Percentiles rank a stretch among this genome's conserved stretches.
These are phyloP conservation scores for Globisporangium camurandrum DNA, from an alignment of 352 stramenopile genomes.

Conservation along the genomic window DNA sequence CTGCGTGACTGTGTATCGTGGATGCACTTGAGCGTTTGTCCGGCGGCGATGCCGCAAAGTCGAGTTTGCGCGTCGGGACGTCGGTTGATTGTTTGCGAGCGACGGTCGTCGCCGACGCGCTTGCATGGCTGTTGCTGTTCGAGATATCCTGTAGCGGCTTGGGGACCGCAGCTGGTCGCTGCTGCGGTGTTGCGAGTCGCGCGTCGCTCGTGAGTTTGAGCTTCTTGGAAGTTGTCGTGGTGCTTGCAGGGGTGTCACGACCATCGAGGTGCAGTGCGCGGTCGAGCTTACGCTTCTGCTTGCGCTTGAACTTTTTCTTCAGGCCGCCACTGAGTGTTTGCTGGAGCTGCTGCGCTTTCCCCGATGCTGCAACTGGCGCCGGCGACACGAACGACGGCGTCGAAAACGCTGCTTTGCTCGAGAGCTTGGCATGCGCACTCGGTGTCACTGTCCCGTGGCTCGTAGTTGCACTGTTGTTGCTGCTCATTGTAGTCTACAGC, in stretches of 20 bases:
- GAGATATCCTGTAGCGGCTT: conserved; percentile 36
- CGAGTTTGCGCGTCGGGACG: conserved; percentile 32
- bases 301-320: conserved; percentile 26
- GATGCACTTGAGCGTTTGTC: conserved; percentile 14
- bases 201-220: conserved; percentile 13
- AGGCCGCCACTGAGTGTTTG: conserved; percentile 30
- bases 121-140: conserved; percentile 32
- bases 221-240: conserved; percentile 13
- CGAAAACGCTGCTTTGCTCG: conserved; percentile 9
- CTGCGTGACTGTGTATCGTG: conserved; percentile 4
- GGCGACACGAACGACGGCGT: conserved; percentile 41
- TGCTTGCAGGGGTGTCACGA: no score
- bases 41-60: conserved; percentile 35
- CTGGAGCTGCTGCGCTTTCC: conserved; percentile 20
- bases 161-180: conserved; percentile 10
- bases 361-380: conserved; percentile 5
- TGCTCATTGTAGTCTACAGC: no score
- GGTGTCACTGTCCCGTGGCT: conserved; percentile 2
- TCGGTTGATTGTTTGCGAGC: background rate
- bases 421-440: conserved; percentile 1
- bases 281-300: conserved; percentile 26
- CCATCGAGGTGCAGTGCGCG: conserved; percentile 11
- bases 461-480: background rate
- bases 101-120: background rate
- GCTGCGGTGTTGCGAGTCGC: background rate